Evolutionary conservation across 2,329 filamentous ascomycete genomes (phyloP), one percentile per base, ranked within the genome.

Genomic region (Pseudocercospora vitis): DNA sequence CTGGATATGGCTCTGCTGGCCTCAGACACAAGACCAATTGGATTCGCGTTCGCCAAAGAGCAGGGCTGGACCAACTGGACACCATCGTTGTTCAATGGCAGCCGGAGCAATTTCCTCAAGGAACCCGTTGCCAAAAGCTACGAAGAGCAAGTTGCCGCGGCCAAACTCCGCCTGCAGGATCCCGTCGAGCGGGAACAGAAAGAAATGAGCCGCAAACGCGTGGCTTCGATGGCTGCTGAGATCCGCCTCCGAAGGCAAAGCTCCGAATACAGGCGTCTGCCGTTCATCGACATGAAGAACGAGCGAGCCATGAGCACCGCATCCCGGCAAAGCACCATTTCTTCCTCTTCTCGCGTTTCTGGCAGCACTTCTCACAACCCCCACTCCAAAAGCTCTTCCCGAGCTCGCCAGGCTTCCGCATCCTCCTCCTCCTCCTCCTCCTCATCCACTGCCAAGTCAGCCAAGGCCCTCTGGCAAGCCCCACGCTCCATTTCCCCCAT

Each of bases 91-190:
- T 60, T 62, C 57, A 55, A 75, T 42, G 71, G 73, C 37, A 80
- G 75, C 48, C 78, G 81, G 14, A 72, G 74, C 9, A 78, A 74
- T 2, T 86, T 86, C 67, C 73, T 86, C 52, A 81, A 81, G 53
- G 81, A 84, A 64, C 81, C 82, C 1, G 76, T 84, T 26, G 76
- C 80, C 1, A 78, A 80, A 18, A 75, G 82, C 16, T 86, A 85
- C 66, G 79, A 83, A 64, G 77, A 79, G 56, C 74, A 73, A 58
- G 71, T 76, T 39, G 70, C 69, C 11, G 60, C 58, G 3, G 58
- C 59, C 16, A 57, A 63, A 35, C 48, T 64, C 56, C 28, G 68
- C 2, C 52, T 52, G 14, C 70, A 71, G 45, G 69, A 73, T 33
- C 65, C 72, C 6, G 63, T 69, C 39, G 68, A 69, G 40, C 55